Evolutionary conservation across 139 green algal genomes (phyloP), one percentile per base, ranked within the genome.

Genomic region (Auxenochlorella protothecoides): DNA sequence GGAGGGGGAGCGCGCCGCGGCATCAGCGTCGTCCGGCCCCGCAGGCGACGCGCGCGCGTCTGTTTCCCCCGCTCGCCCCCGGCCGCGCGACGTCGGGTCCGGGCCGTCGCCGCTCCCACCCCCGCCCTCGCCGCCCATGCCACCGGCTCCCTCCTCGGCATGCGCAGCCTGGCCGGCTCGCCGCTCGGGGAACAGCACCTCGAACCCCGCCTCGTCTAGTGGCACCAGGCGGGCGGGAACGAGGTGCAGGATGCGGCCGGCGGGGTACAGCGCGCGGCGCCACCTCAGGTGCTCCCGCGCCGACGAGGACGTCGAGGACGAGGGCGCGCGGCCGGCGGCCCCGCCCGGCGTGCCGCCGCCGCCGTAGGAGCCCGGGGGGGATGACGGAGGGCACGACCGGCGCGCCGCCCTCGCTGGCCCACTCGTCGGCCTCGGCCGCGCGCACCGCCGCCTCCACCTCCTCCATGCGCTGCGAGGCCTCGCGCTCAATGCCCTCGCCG

Each of bases 161-260:
- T 27, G 15, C 27, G 68, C 70, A 9, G 54, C 55, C 5, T 59
- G 71, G 57, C 62, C 72, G 27, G 59, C 27, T 44, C 27, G 27
- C 27, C 27, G 27, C 27, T 44, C 27, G 27, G 27, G 27, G 27
- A 44, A 44, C 27, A 44, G 27, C 27, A 44, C 27, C 27, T 44
- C 27, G 27, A 44, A 44, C 27, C 27, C 27, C 27, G 27, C 27
- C 27, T 44, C 27, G 27, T 44, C 27, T 1, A 44, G 27, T 44
- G 27, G 61, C 5, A 82, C 73, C 14, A 87, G 63, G 27, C 68
- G 55, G 5, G 71, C 73, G 12, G 91, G 91, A 62, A 96, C 83
- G 44, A 96, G 74, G 73, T 96, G 91, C 65, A 94, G 69, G 15
- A 96, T 87, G 7, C 86, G 74, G 44, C 91, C 90, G 10, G 88